Conservation (phyloP, 129 eudicot species). For the Centaurea solstitialis region DNA sequence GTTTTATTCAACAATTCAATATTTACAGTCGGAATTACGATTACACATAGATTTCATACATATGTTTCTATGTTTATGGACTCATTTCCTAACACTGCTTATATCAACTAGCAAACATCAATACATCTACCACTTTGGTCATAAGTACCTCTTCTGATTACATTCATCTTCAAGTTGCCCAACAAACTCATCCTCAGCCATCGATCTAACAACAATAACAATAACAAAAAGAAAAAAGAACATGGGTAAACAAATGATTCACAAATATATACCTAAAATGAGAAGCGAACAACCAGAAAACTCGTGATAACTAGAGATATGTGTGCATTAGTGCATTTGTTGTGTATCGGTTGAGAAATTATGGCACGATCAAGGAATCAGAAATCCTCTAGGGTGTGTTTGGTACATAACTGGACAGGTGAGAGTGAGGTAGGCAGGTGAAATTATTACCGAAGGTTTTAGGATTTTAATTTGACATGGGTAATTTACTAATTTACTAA, state of each 20-base stretch:
- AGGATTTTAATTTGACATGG: neutral
- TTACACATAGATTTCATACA: constrained; percentile 12
- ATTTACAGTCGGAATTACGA: constrained; percentile 21
- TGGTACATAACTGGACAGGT: neutral
- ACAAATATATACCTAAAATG: neutral
- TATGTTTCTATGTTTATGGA: constrained; percentile 6
- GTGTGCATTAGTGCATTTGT: neutral
- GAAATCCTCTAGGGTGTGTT: neutral
- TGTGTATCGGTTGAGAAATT: neutral
- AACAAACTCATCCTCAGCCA: constrained; percentile 18
- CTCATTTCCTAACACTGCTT: constrained; percentile 14
- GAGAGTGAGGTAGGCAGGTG: neutral
- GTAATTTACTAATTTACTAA: neutral
- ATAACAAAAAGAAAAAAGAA: neutral
- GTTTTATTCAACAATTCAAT: constrained; percentile 9
- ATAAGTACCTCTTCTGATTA: constrained; percentile 8
- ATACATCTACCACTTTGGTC: constrained; percentile 15
- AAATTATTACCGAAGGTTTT: neutral
- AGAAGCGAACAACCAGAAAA: neutral
- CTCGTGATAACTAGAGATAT: neutral
- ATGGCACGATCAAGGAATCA: neutral
- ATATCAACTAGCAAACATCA: neutral
- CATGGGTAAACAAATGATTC: neutral
- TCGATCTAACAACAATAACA: constrained; percentile 6
- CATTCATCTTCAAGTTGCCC: constrained; percentile 18